A percentile compares a stretch with the other conserved stretches of the same genome.
phyloP scores from a whole-genome alignment of 2,329 filamentous ascomycete genomes.

The Amauroascus verrucosus region DNA sequence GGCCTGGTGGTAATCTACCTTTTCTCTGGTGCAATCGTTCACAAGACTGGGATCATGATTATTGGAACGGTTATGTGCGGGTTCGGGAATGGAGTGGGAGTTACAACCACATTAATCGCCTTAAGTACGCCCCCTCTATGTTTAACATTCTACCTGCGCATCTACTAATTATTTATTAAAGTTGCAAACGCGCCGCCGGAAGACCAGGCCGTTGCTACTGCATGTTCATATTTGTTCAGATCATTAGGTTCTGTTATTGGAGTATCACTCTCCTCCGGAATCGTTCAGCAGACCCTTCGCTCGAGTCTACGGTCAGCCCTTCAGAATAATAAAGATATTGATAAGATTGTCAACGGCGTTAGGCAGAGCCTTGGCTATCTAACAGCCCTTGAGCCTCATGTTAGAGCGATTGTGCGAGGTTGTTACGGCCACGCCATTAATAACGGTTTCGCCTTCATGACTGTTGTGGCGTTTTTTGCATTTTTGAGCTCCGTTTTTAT shows the following conservation, averaged over 20 bases:
- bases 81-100: constrained; percentile 49
- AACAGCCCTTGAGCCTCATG: constrained; percentile 49
- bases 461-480: constrained; percentile 43
- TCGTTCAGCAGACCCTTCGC: constrained; percentile 60
- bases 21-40: constrained; percentile 45
- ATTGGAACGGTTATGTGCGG: constrained; percentile 46
- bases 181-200: constrained; percentile 57
- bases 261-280: constrained; percentile 58
- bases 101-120: constrained; percentile 62
- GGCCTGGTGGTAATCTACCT: constrained; percentile 49
- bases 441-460: constrained; percentile 43
- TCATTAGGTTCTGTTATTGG: constrained; percentile 57
- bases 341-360: constrained; percentile 57
- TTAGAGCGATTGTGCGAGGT: constrained; percentile 50
- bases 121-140: constrained; percentile 39
- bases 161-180: constrained; percentile 17
- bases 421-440: constrained; percentile 55
- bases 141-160: neutral
- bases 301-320: constrained; percentile 46
- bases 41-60: constrained; percentile 45
- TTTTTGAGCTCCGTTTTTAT: constrained; percentile 42
- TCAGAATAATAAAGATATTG: constrained; percentile 48
- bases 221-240: constrained; percentile 72
- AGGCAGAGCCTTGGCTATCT: constrained; percentile 62
- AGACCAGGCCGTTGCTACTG: constrained; percentile 65